Evolutionary conservation across 768 basidiomycete genomes (phyloP), one percentile per base, ranked within the genome.

Genomic region (Cantharellus anzutake): DNA sequence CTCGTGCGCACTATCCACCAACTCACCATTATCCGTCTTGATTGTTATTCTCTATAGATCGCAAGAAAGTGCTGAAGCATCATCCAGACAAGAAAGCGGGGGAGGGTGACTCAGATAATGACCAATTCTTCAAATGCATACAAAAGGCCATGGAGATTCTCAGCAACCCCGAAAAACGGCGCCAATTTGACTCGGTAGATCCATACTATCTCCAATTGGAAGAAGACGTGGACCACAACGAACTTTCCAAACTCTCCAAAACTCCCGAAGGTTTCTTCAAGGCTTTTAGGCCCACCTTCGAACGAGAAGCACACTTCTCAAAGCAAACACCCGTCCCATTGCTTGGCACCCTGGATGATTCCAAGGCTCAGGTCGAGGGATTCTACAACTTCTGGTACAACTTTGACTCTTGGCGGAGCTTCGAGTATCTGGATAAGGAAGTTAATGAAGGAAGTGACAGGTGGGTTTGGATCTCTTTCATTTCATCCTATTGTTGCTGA

Each of bases 351-450:
- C 71, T 77, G 61, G 77, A 86, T 51, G 80, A 83, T 29, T 69
- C 81, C 60, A 94, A 96, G 71, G 78, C 79, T 64, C 79, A 80
- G 60, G 93, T 97, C 59, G 88, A 94, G 70, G 77, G 73, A 3
- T 97, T 99, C 77, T 99, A 99, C 75, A 86, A 97, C 71, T 96
- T 94, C 72, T 99, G 92, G 91, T 98, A 99, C 78, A 94, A 93
- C 78, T 94, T 99, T 72, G 94, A 97, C 71, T 88, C 85, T 65
- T 99, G 94, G 94, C 77, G 94, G 66, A 88, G 84, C 70, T 99
- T 97, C 69, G 94, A 99, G 72, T 97, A 91, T 77, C 75, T 86
- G 64, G 94, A 99, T 75, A 98, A 99, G 77, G 94, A 99, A 71
- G 85, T 90, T 60, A 94, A 97, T 70, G 94, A 99, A 73, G 94